Evolutionary conservation across 148 eudicot species (phyloP).

Genomic region (Cornus kousa): DNA sequence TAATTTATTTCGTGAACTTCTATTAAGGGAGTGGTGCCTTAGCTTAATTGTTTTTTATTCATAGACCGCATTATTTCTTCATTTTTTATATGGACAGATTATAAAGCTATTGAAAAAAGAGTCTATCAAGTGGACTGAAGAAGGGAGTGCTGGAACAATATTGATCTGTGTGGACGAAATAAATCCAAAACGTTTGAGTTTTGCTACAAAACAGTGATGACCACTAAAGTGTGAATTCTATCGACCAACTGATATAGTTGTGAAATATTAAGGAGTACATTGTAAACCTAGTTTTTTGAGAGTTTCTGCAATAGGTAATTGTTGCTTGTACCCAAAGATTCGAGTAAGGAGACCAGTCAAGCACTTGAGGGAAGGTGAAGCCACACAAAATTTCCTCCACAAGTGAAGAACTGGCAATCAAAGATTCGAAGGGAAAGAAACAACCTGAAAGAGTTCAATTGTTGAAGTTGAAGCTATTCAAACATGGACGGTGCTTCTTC

Average conservation of each 20-base stretch:
- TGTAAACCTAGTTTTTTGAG: background rate
- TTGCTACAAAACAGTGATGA: slow-evolving; percentile 14
- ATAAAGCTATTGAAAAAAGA: slow-evolving; percentile 35
- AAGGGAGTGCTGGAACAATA: slow-evolving; percentile 24
- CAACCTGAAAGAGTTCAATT: background rate
- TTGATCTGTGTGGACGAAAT: slow-evolving; percentile 30
- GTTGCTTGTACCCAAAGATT: too few species aligned
- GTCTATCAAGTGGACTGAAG: slow-evolving; percentile 37
- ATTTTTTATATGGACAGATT: slow-evolving; percentile 23
- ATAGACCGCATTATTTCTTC: background rate
- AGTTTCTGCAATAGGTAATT: background rate
- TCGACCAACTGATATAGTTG: too few species aligned
- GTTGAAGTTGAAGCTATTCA: background rate
- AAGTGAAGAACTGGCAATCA: too few species aligned
- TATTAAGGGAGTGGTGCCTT: background rate
- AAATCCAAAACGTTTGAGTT: slow-evolving; percentile 30
- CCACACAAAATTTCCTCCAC: too few species aligned
- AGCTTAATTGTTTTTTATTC: background rate
- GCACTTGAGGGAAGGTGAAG: too few species aligned
- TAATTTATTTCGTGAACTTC: background rate
- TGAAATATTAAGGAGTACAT: too few species aligned
- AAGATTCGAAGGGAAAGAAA: too few species aligned
- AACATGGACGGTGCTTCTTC: background rate
- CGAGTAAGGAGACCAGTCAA: too few species aligned
- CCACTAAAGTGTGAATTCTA: background rate